These are phyloP conservation scores for Diaporthe capsici DNA, from an alignment of 2,329 filamentous ascomycete species.

Conservation along the genomic window DNA sequence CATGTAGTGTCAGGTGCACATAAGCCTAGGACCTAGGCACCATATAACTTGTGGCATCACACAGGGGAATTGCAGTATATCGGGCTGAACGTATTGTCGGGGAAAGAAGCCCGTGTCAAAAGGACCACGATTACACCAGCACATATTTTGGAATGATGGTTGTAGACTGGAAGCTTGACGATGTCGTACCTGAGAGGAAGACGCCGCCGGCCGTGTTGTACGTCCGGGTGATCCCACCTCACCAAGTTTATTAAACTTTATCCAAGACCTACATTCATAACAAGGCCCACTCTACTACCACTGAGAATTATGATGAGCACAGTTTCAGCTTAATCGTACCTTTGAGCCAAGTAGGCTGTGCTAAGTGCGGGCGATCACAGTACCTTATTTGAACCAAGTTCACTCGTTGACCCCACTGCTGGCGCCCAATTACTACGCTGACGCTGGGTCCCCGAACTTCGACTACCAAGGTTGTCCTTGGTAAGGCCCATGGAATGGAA, in stretches of 20 bases:
- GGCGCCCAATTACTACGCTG: background rate
- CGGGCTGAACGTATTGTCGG: background rate
- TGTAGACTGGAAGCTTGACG: background rate
- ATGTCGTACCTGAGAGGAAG: background rate
- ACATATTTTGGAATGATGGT: background rate
- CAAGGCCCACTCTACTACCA: background rate
- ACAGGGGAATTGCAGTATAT: too few relatives aligned
- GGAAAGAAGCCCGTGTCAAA: fast-evolving
- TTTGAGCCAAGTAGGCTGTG: background rate
- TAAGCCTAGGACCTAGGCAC: background rate
- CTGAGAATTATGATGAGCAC: background rate
- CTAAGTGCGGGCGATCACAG: background rate
- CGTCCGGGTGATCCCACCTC: background rate
- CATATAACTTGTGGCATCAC: background rate
- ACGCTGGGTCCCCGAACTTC: background rate
- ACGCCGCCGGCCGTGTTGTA: background rate
- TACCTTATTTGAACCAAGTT: background rate
- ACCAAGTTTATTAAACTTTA: conserved; percentile 4
- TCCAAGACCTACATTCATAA: background rate
- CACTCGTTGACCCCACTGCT: too few relatives aligned
- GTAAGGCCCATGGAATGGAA: background rate
- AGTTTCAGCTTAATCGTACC: background rate
- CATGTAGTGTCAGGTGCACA: too few relatives aligned
- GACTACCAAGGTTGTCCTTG: background rate
- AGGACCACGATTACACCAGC: too few relatives aligned